phyloP scores from a whole-genome alignment of 2,329 filamentous ascomycete species.

The Venturia pyrina region DNA sequence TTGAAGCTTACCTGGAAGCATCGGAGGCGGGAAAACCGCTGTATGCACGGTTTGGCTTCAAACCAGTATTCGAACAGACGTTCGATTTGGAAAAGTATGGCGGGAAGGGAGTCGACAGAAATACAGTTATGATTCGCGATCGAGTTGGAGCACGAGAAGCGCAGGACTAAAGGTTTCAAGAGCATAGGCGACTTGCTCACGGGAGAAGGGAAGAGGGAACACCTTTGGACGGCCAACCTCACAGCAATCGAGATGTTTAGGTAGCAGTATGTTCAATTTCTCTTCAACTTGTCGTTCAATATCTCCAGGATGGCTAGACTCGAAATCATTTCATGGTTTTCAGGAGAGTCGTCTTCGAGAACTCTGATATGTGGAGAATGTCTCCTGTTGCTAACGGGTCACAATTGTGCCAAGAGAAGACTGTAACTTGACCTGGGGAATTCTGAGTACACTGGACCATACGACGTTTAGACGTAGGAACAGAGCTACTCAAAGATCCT shows the following conservation, averaged over 20 bases:
- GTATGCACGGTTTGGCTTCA: conserved; percentile 30
- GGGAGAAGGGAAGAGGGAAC: too few relatives aligned
- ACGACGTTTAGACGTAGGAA: too few relatives aligned
- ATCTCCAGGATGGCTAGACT: too few relatives aligned
- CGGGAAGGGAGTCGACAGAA: conserved; percentile 2
- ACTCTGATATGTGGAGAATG: too few relatives aligned
- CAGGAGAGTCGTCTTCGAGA: neutral
- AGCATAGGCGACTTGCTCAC: neutral
- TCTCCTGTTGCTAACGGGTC: too few relatives aligned
- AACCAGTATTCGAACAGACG: conserved; percentile 11
- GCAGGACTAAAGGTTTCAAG: neutral
- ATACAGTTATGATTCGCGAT: conserved; percentile 12
- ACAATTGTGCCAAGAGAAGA: neutral
- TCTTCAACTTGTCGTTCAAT: neutral
- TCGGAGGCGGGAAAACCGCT: conserved; percentile 27
- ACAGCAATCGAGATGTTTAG: neutral
- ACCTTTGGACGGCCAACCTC: neutral
- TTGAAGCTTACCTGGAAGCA: conserved; percentile 31
- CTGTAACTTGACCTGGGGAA: neutral
- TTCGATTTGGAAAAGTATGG: conserved; percentile 12
- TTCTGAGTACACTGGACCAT: neutral
- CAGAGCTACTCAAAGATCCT: too few relatives aligned
- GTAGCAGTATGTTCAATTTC: neutral
- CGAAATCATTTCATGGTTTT: too few relatives aligned
- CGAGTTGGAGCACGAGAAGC: neutral